phyloP scores from a whole-genome alignment of 2,329 filamentous ascomycete genomes.

The Phaeosphaeriaceae sp. region DNA sequence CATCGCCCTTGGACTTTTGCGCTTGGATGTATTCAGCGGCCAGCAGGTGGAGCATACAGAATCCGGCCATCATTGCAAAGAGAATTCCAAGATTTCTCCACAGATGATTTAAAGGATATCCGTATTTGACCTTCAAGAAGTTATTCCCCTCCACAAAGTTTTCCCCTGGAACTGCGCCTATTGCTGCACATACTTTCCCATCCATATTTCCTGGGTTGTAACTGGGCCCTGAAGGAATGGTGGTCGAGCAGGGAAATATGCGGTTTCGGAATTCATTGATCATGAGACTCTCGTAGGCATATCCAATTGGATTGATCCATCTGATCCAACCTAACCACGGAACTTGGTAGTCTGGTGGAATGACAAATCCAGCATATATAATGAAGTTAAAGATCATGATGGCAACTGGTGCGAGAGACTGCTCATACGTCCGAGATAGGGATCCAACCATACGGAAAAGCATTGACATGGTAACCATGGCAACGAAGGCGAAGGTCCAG shows the following conservation, averaged over 20 bases:
- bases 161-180: conserved; percentile 31
- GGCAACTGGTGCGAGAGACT: conserved; percentile 34
- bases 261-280: conserved; percentile 65
- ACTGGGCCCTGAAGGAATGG: conserved; percentile 24
- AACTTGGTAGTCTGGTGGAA: conserved; percentile 66
- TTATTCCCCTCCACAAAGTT: conserved; percentile 38
- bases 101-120: conserved; percentile 14
- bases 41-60: conserved; percentile 17
- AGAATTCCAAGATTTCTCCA: conserved; percentile 39
- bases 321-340: conserved; percentile 82
- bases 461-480: conserved; percentile 45
- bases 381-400: background rate
- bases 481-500: conserved; percentile 43
- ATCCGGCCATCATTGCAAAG: conserved; percentile 46
- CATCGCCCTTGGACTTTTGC: conserved; percentile 60
- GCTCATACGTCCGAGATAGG: conserved; percentile 67
- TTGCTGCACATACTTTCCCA: conserved; percentile 35
- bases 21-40: conserved; percentile 47
- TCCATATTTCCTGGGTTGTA: conserved; percentile 25
- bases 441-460: conserved; percentile 55
- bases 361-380: conserved; percentile 63
- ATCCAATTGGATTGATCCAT: conserved; percentile 75
- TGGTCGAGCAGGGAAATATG: conserved; percentile 56
- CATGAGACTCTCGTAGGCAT: conserved; percentile 77
- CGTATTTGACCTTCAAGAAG: conserved; percentile 20